Conservation (phyloP, 148 eudicot genomes). For the Cornus suecica region DNA sequence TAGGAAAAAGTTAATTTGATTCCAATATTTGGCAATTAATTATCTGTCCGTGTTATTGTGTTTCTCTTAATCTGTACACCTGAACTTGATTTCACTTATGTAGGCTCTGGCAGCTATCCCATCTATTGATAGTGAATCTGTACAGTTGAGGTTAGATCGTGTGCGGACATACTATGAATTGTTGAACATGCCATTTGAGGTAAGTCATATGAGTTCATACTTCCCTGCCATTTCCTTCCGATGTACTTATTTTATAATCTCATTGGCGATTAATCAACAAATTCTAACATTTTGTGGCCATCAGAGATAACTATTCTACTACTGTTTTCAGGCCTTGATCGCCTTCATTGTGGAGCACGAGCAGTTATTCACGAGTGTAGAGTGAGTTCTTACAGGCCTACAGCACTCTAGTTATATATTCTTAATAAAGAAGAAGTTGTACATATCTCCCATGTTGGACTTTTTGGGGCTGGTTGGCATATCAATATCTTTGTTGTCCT, state of each 20-base stretch:
- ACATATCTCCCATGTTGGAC: background rate
- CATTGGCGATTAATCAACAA: too few species aligned
- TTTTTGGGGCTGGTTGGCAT: background rate
- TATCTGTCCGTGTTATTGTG: background rate
- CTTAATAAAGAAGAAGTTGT: background rate
- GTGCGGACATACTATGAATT: constrained; percentile 95
- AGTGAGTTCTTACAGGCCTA: constrained; percentile 52
- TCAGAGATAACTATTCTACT: background rate
- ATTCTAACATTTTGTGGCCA: background rate
- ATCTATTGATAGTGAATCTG: constrained; percentile 76
- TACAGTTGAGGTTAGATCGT: constrained; percentile 78
- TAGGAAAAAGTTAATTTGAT: background rate
- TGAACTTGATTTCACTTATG: background rate
- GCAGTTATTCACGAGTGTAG: constrained; percentile 63
- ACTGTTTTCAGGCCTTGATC: constrained; percentile 72
- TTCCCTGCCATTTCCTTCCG: background rate
- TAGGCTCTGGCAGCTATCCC: constrained; percentile 93
- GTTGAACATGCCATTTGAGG: constrained; percentile 97
- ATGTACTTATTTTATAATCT: too few species aligned
- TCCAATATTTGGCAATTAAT: background rate
- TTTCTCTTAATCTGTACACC: background rate
- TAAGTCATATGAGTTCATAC: constrained; percentile 22
- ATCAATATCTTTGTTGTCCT: background rate
- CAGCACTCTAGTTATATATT: background rate
- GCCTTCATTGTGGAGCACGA: constrained; percentile 92